Evolutionary conservation across 2,329 filamentous ascomycete genomes (phyloP), one percentile per base, ranked within the genome.

Genomic region (Nigrospora osmanthi): DNA sequence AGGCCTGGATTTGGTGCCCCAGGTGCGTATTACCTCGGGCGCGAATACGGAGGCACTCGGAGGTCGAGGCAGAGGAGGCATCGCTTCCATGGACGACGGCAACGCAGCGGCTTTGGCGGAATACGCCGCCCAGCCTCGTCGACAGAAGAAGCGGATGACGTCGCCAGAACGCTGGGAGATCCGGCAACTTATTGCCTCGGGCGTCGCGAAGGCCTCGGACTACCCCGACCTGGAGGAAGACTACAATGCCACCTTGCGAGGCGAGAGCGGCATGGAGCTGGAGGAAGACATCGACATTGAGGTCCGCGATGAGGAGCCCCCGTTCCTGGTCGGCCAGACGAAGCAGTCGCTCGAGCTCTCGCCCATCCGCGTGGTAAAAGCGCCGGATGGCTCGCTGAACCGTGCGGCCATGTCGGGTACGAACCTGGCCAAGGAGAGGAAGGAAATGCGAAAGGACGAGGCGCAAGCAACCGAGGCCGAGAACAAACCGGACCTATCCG

Each of bases 161-260:
- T 96, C 91, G 13, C 93, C 93, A 1, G 93, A 98, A 61, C 75
- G 93, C 59, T 98, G 93, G 91, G 93, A 98, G 63, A 96, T 98
- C 50, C 82, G 91, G 50, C 93, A 98, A 60, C 74, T 98, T 43
- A 97, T 98, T 58, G 89, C 91, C 4, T 95, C 93, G 5, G 93
- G 94, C 38, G 91, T 94, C 10, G 85, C 89, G 15, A 95, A 93
- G 55, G 90, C 89, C 0, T 87, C 87, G 0, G 91, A 97, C 55
- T 96, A 95, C 60, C 93, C 93, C 1, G 91, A 96, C 51, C 76
- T 97, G 28, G 88, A 97, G 54, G 89, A 96, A 54, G 90, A 97
- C 46, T 95, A 95, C 62, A 85, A 95, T 50, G 85, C 87, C 14
- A 90, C 89, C 0, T 70, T 96, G 23, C 85, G 84, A 23, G 91